These are phyloP conservation scores for Lepidium africanum DNA, from an alignment of 345 rosid species.

Conservation along the genomic window DNA sequence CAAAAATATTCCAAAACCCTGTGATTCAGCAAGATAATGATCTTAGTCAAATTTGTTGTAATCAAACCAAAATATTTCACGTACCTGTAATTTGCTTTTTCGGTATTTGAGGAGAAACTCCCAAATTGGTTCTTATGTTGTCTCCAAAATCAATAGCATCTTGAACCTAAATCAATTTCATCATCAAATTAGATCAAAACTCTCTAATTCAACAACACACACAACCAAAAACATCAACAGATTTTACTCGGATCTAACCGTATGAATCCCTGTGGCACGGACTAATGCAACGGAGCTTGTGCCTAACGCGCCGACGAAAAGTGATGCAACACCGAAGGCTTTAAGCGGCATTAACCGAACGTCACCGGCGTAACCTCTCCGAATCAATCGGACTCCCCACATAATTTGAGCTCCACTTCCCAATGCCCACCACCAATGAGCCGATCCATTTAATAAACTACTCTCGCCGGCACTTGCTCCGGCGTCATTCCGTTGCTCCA, in stretches of 20 bases:
- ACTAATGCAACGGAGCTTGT: slow-evolving; percentile 38
- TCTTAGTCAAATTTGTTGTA: not conserved
- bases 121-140: slow-evolving; percentile 34
- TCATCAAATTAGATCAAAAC: not conserved
- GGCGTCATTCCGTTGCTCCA: slow-evolving; percentile 17
- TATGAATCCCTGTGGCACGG: slow-evolving; percentile 47
- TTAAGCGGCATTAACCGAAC: slow-evolving; percentile 47
- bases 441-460: not conserved
- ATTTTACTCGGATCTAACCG: slow-evolving; percentile 23
- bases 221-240: not conserved
- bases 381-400: slow-evolving; percentile 39
- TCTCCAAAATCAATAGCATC: slow-evolving; percentile 44
- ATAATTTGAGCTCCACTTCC: slow-evolving; percentile 36
- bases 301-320: slow-evolving; percentile 53
- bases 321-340: slow-evolving; percentile 55
- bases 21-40: not conserved
- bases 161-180: slow-evolving; percentile 32
- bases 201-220: not conserved
- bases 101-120: slow-evolving; percentile 25
- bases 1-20: not conserved
- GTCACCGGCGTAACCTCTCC: slow-evolving; percentile 54
- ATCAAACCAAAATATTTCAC: not conserved
- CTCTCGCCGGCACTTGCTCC: not conserved
- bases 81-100: slow-evolving; percentile 15
- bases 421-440: slow-evolving; percentile 25